Evolutionary conservation across 306 rosid species (phyloP).

Genomic region (Benincasa hispida): DNA sequence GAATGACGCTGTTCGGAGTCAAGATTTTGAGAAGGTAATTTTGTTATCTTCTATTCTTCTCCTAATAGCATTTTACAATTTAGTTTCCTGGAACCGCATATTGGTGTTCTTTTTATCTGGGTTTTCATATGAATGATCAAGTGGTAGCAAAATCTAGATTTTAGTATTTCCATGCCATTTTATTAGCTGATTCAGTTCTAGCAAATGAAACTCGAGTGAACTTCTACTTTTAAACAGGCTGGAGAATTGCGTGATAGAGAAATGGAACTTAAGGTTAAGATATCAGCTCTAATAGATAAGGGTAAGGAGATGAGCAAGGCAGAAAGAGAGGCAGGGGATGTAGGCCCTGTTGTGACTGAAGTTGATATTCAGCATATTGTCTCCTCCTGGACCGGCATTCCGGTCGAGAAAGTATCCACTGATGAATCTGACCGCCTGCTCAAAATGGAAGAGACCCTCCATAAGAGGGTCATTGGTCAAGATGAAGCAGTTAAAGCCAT

Average conservation of each 20-base stretch:
- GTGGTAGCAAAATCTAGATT: background rate
- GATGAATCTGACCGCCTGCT: constrained; percentile 96
- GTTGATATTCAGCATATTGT: constrained; percentile 89
- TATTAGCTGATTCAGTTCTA: background rate
- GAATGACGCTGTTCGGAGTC: constrained; percentile 80
- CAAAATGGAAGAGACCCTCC: constrained; percentile 96
- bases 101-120: background rate
- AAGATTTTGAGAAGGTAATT: constrained; percentile 88
- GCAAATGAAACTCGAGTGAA: background rate
- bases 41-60: background rate
- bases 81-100: background rate
- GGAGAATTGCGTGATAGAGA: constrained; percentile 88
- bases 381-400: constrained; percentile 91
- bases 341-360: constrained; percentile 72
- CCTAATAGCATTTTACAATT: background rate
- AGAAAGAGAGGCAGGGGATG: constrained; percentile 90
- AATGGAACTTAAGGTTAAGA: constrained; percentile 85
- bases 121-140: background rate
- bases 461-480: constrained; percentile 76
- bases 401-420: constrained; percentile 89
- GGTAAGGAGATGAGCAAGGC: constrained; percentile 97
- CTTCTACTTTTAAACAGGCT: constrained; percentile 39
- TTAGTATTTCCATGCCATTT: constrained; percentile 5
- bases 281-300: constrained; percentile 60
- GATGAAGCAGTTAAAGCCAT: constrained; percentile 97